Evolutionary conservation across 345 rosid genomes (phyloP).

Genomic region (Citropsis articulata): DNA sequence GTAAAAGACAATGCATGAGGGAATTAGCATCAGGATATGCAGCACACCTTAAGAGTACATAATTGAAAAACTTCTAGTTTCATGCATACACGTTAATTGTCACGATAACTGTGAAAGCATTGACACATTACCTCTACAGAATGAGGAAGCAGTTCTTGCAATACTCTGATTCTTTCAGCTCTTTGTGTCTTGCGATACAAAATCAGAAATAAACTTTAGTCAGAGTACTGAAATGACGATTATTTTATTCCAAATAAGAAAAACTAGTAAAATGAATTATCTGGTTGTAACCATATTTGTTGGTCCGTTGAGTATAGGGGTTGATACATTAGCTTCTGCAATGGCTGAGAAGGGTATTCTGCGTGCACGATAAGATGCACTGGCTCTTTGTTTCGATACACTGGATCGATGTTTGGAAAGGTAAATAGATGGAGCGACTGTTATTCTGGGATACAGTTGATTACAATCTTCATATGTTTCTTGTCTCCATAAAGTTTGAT

Average conservation of each 20-base stretch:
- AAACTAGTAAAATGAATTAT: not conserved
- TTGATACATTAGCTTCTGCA: not conserved
- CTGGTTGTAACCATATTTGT: not conserved
- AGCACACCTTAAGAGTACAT: not conserved
- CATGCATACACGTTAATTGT: not conserved
- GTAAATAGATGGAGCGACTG: constrained; percentile 18
- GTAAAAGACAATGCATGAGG: not conserved
- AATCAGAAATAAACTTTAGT: not conserved
- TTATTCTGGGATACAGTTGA: constrained; percentile 20
- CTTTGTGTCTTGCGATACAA: constrained; percentile 45
- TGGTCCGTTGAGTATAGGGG: constrained; percentile 2
- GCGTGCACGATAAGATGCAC: constrained; percentile 31
- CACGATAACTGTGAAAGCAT: not conserved
- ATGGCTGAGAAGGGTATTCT: constrained; percentile 3
- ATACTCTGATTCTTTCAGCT: constrained; percentile 37
- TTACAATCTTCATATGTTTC: constrained; percentile 11
- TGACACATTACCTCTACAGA: constrained; percentile 35
- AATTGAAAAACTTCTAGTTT: not conserved
- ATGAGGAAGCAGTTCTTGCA: constrained; percentile 46
- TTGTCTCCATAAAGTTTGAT: constrained; percentile 20
- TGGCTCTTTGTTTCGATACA: constrained; percentile 16
- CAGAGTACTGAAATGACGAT: not conserved
- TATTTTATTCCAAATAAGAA: not conserved
- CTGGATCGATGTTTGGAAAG: constrained; percentile 12
- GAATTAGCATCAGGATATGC: not conserved